Conservation (phyloP, 2,329 filamentous ascomycete genomes). For the Aspergillus sp. region DNA sequence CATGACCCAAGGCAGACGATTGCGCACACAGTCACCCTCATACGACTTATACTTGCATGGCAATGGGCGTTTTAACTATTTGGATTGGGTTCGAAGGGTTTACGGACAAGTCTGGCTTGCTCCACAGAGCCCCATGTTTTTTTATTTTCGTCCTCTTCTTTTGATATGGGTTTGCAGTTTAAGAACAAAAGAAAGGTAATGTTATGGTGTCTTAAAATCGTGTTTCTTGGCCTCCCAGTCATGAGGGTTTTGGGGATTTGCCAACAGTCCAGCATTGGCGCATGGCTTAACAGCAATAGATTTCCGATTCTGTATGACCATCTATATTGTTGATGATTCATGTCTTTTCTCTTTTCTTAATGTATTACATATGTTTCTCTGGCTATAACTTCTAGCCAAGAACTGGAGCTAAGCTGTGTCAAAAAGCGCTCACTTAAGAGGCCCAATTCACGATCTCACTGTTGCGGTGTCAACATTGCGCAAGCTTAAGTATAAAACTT, state of each 20-base stretch:
- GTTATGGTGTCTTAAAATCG: no score
- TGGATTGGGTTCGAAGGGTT: conserved; percentile 1
- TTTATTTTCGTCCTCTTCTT: not conserved
- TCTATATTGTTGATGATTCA: not conserved
- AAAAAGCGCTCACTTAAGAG: no score
- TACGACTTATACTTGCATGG: conserved; percentile 27
- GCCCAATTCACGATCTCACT: not conserved
- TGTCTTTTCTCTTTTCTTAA: conserved; percentile 2
- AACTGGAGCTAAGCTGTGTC: not conserved
- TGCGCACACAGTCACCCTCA: not conserved
- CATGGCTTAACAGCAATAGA: conserved; percentile 24
- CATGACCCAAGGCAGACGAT: conserved; percentile 10
- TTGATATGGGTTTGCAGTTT: conserved; percentile 11
- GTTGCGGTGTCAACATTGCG: not conserved
- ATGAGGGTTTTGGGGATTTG: no score
- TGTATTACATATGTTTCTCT: not conserved
- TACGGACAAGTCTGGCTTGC: conserved; percentile 1
- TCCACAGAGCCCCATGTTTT: no score
- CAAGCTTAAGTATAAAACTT: no score
- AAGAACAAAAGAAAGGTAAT: conserved; percentile 19
- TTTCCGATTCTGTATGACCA: conserved; percentile 11
- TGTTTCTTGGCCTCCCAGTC: no score
- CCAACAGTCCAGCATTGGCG: conserved; percentile 4
- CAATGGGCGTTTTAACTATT: conserved; percentile 24
- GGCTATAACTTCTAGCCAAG: not conserved